Conservation (phyloP, 805 yeast species). For the Saturnispora dispora region DNA sequence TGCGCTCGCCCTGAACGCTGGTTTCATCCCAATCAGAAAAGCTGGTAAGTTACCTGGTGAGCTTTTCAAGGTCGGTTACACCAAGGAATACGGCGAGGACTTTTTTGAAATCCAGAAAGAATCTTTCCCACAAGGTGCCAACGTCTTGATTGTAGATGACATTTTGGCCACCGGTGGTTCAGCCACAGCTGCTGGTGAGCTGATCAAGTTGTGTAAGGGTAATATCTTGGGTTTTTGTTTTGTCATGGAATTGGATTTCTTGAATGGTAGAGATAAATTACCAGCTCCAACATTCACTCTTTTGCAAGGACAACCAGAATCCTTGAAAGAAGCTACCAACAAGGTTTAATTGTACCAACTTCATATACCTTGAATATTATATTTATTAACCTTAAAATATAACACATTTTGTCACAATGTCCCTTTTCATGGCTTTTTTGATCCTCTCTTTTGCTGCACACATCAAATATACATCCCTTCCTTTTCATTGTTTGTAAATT, state of each 20-base stretch:
- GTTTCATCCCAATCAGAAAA: conserved; percentile 93
- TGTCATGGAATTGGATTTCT: conserved; percentile 90
- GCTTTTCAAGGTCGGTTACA: conserved; percentile 57
- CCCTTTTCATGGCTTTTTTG: too few species aligned
- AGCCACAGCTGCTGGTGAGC: conserved; percentile 87
- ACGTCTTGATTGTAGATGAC: conserved; percentile 85
- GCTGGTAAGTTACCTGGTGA: conserved; percentile 93
- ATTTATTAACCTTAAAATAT: background rate
- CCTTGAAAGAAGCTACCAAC: conserved; percentile 19
- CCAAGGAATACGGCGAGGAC: conserved; percentile 91
- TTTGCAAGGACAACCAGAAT: conserved; percentile 70
- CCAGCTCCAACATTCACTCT: conserved; percentile 84
- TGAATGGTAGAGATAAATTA: conserved; percentile 85
- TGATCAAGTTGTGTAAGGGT: conserved; percentile 59
- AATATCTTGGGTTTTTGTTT: conserved; percentile 73
- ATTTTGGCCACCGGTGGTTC: conserved; percentile 98
- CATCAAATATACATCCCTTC: background rate
- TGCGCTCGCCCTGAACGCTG: conserved; percentile 81
- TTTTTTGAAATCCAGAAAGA: conserved; percentile 80
- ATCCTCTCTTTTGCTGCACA: background rate
- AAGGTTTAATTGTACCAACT: background rate
- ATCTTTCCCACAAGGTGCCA: conserved; percentile 71
- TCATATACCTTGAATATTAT: background rate
- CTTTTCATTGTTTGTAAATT: background rate
- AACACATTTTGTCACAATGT: too few species aligned